phyloP scores from a whole-genome alignment of 768 basidiomycete species.

The Pleurotus platypus region DNA sequence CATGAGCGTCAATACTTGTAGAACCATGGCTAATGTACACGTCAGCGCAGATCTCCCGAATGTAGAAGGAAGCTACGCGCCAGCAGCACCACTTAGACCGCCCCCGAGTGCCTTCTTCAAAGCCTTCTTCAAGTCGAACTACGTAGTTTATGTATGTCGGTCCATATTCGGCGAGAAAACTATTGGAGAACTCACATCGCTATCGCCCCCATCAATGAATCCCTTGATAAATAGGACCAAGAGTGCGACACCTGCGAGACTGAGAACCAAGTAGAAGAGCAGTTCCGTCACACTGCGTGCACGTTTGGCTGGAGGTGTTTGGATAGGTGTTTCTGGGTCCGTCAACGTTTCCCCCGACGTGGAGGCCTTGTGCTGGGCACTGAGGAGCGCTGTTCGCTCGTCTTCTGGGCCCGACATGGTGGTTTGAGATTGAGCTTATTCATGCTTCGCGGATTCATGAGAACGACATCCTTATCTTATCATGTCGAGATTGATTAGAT shows the following conservation, averaged over 20 bases:
- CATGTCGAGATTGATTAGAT: too few relatives aligned
- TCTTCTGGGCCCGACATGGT: not conserved
- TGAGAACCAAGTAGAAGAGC: constrained; percentile 28
- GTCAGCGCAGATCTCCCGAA: not conserved
- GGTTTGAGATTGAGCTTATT: too few relatives aligned
- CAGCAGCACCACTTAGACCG: constrained; percentile 85
- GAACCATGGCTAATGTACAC: constrained; percentile 69
- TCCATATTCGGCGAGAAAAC: not conserved
- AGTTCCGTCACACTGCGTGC: constrained; percentile 15
- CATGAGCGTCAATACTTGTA: constrained; percentile 92
- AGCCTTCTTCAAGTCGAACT: constrained; percentile 82
- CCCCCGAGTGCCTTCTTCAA: constrained; percentile 85
- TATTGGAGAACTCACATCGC: constrained; percentile 38
- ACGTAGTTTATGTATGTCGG: constrained; percentile 3
- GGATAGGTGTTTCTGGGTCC: not conserved
- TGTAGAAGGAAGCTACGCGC: constrained; percentile 29
- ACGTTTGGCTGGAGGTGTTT: not conserved
- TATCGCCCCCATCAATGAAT: constrained; percentile 65
- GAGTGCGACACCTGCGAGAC: constrained; percentile 30
- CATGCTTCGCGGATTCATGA: too few relatives aligned
- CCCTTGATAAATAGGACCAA: constrained; percentile 62
- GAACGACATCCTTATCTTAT: too few relatives aligned
- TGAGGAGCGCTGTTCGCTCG: constrained; percentile 3
- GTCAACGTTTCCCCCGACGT: not conserved
- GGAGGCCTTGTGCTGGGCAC: not conserved